phyloP scores from a whole-genome alignment of 371 early-diverging fungal genomes.

The Mucor plumbeus region DNA sequence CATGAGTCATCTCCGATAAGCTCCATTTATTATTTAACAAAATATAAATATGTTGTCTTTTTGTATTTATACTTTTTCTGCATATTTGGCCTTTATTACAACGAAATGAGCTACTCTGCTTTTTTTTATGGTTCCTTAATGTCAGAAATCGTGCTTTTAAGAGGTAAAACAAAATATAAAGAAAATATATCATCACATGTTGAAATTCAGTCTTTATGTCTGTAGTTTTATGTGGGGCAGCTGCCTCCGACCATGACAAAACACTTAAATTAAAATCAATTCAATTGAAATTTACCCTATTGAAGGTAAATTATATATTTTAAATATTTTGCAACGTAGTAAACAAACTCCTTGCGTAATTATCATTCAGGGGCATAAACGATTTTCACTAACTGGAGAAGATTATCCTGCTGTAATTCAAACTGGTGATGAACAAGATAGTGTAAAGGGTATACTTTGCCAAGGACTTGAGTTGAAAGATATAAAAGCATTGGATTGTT shows the following conservation, averaged over 20 bases:
- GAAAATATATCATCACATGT: neutral
- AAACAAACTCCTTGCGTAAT: constrained; percentile 2
- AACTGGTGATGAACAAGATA: constrained; percentile 29
- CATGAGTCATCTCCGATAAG: neutral
- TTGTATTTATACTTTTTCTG: neutral
- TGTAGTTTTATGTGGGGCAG: constrained; percentile 43
- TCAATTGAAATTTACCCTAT: constrained; percentile 28
- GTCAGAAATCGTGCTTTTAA: constrained; percentile 34
- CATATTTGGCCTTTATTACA: too few relatives aligned
- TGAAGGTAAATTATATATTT: constrained; percentile 29
- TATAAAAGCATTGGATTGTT: constrained; percentile 38
- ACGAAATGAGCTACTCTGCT: constrained; percentile 20
- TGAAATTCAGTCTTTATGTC: neutral
- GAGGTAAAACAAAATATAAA: constrained; percentile 30
- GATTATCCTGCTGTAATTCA: constrained; percentile 44
- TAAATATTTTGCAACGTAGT: neutral
- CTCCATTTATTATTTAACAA: neutral
- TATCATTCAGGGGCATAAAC: constrained; percentile 33
- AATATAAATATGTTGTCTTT: neutral
- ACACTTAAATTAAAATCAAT: constrained; percentile 28
- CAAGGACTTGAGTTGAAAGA: constrained; percentile 35
- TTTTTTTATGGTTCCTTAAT: constrained; percentile 53
- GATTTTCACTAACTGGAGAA: constrained; percentile 38
- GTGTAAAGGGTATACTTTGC: constrained; percentile 36
- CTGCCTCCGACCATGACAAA: constrained; percentile 19